Evolutionary conservation across 352 stramenopile species (phyloP).

Genomic region (Pythium apleroticum): DNA sequence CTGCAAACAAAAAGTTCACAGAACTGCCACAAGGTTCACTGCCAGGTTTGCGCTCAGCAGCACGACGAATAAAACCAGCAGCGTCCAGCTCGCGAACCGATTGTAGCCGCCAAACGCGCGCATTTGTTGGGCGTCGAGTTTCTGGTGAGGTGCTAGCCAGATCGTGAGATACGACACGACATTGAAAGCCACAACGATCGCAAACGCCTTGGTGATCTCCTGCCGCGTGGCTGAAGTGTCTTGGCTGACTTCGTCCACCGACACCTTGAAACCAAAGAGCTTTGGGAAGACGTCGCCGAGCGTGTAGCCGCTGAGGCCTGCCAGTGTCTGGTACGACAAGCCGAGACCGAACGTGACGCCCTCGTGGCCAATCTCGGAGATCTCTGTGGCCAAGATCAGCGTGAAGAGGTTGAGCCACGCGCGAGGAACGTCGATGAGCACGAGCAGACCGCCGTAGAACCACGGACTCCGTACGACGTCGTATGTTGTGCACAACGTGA

Average conservation of each 20-base stretch:
- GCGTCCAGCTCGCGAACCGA: no score
- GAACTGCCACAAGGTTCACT: no score
- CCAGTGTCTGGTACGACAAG: constrained; percentile 49
- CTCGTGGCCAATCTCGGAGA: constrained; percentile 49
- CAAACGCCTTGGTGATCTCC: constrained; percentile 4
- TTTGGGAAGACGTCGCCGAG: constrained; percentile 32
- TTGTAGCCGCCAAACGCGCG: no score
- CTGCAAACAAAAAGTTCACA: no score
- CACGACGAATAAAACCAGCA: no score
- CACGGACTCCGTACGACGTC: constrained; percentile 40
- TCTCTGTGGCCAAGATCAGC: constrained; percentile 49
- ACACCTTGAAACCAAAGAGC: constrained; percentile 12
- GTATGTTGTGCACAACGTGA: constrained; percentile 29
- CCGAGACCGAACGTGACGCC: constrained; percentile 52
- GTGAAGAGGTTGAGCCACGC: constrained; percentile 47
- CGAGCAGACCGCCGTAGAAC: constrained; percentile 41
- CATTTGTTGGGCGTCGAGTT: no score
- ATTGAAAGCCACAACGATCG: constrained; percentile 1
- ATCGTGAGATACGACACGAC: not conserved
- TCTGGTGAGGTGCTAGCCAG: no score
- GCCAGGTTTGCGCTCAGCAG: no score
- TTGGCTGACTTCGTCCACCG: constrained; percentile 7
- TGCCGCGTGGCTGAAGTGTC: constrained; percentile 7
- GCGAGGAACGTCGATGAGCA: constrained; percentile 38
- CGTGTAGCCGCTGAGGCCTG: constrained; percentile 30